Evolutionary conservation across 169 alveolate genomes (phyloP).

Genomic region (Cryptosporidium xiaoi): DNA sequence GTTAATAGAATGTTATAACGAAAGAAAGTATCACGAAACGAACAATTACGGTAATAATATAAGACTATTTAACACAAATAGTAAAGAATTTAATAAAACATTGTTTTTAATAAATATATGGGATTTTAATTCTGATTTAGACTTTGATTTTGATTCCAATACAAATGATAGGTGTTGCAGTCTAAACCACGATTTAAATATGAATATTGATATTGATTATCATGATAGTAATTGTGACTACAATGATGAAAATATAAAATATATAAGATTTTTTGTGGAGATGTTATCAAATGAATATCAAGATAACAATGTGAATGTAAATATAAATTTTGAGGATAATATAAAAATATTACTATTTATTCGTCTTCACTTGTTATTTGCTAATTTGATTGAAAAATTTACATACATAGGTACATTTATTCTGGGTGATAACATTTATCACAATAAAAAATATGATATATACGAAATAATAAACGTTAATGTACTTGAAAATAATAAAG

Average conservation of each 20-base stretch:
- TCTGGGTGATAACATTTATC: too few relatives aligned
- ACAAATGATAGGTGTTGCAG: not conserved
- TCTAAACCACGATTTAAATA: not conserved
- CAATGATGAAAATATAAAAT: not conserved
- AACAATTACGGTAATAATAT: not conserved
- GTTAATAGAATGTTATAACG: not conserved
- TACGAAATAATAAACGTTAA: not conserved
- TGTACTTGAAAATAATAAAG: not conserved
- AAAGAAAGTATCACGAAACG: not conserved
- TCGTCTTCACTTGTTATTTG: conserved; percentile 9
- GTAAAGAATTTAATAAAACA: not conserved
- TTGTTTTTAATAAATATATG: conserved; percentile 1
- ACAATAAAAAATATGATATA: conserved; percentile 1
- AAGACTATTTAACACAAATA: not conserved
- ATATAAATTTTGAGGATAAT: not conserved
- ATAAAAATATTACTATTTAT: conserved; percentile 6
- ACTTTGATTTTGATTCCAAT: not conserved
- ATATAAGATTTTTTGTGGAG: not conserved
- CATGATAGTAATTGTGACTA: not conserved
- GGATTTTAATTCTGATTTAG: not conserved
- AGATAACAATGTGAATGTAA: not conserved
- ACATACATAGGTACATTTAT: not conserved
- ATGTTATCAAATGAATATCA: not conserved
- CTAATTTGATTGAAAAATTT: conserved; percentile 5
- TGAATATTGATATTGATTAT: not conserved